Evolutionary conservation across 2,329 filamentous ascomycete species (phyloP).

Genomic region (Ophiocordyceps camponoti-floridani): DNA sequence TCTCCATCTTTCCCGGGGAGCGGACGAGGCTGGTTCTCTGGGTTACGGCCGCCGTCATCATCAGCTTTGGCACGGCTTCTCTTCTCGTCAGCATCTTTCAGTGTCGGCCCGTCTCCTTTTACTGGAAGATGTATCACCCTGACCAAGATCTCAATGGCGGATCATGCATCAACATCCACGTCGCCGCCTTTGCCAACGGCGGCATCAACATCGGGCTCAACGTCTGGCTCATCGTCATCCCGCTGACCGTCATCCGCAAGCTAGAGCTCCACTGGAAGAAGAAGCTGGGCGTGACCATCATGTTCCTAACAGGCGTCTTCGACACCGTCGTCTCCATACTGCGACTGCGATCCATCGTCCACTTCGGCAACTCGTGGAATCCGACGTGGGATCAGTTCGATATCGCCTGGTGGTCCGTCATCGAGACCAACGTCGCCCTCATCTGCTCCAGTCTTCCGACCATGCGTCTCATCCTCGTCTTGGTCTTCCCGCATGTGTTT

Average conservation of each 20-base stretch:
- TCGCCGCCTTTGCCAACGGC: background rate
- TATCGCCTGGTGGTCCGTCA: slow-evolving; percentile 14
- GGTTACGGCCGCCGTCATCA: background rate
- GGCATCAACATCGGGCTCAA: slow-evolving; percentile 1
- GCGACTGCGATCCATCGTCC: slow-evolving; percentile 10
- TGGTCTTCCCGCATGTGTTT: slow-evolving; percentile 5
- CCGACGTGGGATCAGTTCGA: slow-evolving; percentile 12
- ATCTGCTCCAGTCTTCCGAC: slow-evolving; percentile 16
- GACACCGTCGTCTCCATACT: slow-evolving; percentile 14
- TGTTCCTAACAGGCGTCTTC: slow-evolving; percentile 1
- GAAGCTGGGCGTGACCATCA: slow-evolving; percentile 1
- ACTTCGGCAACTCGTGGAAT: slow-evolving; percentile 10
- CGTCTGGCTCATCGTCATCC: slow-evolving; percentile 1
- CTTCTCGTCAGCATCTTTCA: background rate
- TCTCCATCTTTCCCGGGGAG: background rate
- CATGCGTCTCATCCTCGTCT: slow-evolving; percentile 11
- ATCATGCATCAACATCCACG: slow-evolving; percentile 1
- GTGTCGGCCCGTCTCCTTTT: background rate
- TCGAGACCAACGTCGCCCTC: slow-evolving; percentile 8
- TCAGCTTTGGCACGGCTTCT: background rate
- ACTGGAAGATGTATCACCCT: slow-evolving; percentile 1
- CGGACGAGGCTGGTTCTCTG: background rate
- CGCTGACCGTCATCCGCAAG: slow-evolving; percentile 1
- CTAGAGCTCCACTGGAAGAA: slow-evolving; percentile 2
- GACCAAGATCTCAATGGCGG: background rate